phyloP scores from a whole-genome alignment of 2,329 filamentous ascomycete species.

The Sordariomycetes sp. region DNA sequence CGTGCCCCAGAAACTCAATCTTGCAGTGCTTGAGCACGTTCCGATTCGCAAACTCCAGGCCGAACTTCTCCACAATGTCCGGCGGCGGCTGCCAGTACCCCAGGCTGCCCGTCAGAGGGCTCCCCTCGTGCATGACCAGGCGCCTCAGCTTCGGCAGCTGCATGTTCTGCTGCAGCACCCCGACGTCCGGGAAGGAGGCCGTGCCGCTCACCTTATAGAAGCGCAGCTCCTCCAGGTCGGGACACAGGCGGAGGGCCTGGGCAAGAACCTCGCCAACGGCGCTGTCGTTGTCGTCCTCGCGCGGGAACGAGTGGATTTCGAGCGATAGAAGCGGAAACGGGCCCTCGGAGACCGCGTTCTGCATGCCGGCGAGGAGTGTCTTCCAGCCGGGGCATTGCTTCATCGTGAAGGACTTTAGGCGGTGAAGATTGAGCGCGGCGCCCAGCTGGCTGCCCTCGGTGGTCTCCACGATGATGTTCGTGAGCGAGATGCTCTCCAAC shows the following conservation, averaged over 20 bases:
- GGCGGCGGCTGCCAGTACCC: not conserved
- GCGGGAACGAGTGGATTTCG: not conserved
- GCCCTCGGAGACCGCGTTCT: too few relatives aligned
- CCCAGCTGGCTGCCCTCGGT: not conserved
- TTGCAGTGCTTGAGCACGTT: not conserved
- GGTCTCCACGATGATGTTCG: not conserved
- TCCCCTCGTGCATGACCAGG: not conserved
- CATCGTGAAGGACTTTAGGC: not conserved
- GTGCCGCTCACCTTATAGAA: not conserved
- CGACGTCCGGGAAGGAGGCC: not conserved
- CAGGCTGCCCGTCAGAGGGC: not conserved
- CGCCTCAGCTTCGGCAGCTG: not conserved
- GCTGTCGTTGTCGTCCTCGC: not conserved
- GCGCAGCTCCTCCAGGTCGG: not conserved
- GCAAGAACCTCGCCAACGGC: not conserved
- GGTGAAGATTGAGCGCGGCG: not conserved
- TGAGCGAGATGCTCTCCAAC: not conserved
- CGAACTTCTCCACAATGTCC: not conserved
- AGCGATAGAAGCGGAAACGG: not conserved
- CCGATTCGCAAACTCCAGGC: not conserved
- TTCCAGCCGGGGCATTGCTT: not conserved
- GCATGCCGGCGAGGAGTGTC: not conserved
- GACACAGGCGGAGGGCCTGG: not conserved
- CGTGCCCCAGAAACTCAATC: constrained; percentile 1
- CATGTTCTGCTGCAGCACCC: not conserved